Percentiles rank a stretch among this genome's conserved stretches.
phyloP scores from a whole-genome alignment of 345 rosid genomes.

The Gossypium bickii region DNA sequence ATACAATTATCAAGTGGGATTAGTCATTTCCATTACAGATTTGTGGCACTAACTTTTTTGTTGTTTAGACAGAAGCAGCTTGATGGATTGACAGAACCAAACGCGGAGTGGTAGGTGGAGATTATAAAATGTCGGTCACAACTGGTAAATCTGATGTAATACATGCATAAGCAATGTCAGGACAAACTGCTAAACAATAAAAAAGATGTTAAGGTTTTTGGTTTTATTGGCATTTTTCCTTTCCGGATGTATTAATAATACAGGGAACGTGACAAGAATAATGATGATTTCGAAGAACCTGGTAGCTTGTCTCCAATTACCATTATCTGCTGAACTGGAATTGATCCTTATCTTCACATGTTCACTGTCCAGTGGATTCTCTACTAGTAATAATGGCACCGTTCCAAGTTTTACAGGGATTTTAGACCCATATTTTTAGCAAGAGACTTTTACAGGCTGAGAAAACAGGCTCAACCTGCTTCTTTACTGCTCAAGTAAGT shows the following conservation, averaged over 20 bases:
- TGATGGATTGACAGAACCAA: background rate
- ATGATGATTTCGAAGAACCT: background rate
- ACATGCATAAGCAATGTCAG: background rate
- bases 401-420: too few species aligned
- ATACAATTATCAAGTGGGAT: slow-evolving; percentile 6
- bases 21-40: background rate
- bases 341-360: background rate
- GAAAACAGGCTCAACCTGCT: too few species aligned
- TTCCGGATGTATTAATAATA: background rate
- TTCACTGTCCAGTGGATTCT: background rate
- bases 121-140: background rate
- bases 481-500: too few species aligned
- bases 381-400: too few species aligned
- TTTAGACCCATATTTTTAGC: too few species aligned
- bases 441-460: too few species aligned
- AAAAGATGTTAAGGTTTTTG: background rate
- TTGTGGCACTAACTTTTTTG: background rate
- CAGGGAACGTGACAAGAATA: background rate
- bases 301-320: background rate
- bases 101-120: background rate
- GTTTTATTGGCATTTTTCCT: background rate
- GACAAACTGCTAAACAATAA: slow-evolving; percentile 3
- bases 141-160: background rate
- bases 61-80: background rate
- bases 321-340: background rate